Evolutionary conservation across 345 rosid genomes (phyloP).

Genomic region (Arabidopsis arenosa): DNA sequence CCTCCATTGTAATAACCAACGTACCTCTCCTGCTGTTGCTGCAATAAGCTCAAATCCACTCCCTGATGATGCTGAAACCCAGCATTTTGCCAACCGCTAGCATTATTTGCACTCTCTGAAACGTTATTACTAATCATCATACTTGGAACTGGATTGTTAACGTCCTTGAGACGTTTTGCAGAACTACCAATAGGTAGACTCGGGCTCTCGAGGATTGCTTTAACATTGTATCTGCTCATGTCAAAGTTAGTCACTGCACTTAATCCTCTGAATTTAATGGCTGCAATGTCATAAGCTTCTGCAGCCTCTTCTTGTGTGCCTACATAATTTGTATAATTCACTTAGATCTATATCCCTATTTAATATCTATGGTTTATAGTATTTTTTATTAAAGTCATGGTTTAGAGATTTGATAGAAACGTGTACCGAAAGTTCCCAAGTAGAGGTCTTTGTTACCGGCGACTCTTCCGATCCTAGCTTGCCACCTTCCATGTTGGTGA

Average conservation of each 20-base stretch:
- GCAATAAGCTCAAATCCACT: slow-evolving; percentile 49
- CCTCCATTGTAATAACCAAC: slow-evolving; percentile 44
- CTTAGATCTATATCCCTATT: background rate
- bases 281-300: slow-evolving; percentile 97
- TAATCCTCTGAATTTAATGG: slow-evolving; percentile 89
- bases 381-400: too few relatives aligned
- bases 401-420: background rate
- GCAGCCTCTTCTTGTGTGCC: slow-evolving; percentile 99
- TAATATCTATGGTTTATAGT: background rate
- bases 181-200: slow-evolving; percentile 78
- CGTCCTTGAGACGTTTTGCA: slow-evolving; percentile 60
- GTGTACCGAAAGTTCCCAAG: slow-evolving; percentile 76
- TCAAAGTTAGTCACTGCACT: slow-evolving; percentile 99
- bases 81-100: slow-evolving; percentile 50
- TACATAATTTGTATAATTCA: slow-evolving; percentile 22
- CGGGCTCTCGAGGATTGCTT: slow-evolving; percentile 83
- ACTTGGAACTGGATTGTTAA: slow-evolving; percentile 22
- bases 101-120: slow-evolving; percentile 24
- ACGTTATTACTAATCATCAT: slow-evolving; percentile 21
- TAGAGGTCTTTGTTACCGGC: slow-evolving; percentile 98
- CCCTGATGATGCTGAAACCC: slow-evolving; percentile 54
- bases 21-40: slow-evolving; percentile 48
- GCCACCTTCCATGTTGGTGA: slow-evolving; percentile 99
- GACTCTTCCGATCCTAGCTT: slow-evolving; percentile 97
- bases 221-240: slow-evolving; percentile 83